A percentile compares a stretch with the other conserved stretches of the same genome.
Evolutionary conservation across 2,329 filamentous ascomycete species (phyloP).

Genomic region (Epichloe scottii): DNA sequence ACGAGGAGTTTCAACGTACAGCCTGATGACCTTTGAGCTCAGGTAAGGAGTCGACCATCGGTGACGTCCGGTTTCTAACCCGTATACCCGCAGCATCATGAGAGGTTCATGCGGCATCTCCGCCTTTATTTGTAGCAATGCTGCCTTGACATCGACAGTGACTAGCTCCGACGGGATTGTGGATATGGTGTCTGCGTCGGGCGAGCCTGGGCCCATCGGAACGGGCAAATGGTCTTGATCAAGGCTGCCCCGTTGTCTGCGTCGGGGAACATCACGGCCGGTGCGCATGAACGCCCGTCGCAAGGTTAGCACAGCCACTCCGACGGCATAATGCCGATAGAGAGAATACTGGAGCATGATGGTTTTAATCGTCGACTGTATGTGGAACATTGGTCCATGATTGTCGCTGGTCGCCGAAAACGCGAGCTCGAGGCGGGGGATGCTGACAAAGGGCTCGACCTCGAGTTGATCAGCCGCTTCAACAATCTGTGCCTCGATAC

Average conservation of each 20-base stretch:
- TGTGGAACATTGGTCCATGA: slow-evolving; percentile 76
- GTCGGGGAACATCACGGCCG: slow-evolving; percentile 26
- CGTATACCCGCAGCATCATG: slow-evolving; percentile 80
- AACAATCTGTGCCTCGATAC: slow-evolving; percentile 81
- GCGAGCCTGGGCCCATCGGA: slow-evolving; percentile 17
- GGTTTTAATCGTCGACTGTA: slow-evolving; percentile 70
- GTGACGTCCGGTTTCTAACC: slow-evolving; percentile 70
- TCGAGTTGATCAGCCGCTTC: slow-evolving; percentile 79
- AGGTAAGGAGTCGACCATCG: slow-evolving; percentile 79
- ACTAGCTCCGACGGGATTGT: slow-evolving; percentile 49
- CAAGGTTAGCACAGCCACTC: slow-evolving; percentile 67
- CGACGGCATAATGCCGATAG: slow-evolving; percentile 82
- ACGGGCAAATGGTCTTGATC: slow-evolving; percentile 19
- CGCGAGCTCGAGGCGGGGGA: slow-evolving; percentile 79
- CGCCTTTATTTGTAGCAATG: slow-evolving; percentile 76
- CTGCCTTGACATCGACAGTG: slow-evolving; percentile 69
- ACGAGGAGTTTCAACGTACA: slow-evolving; percentile 79
- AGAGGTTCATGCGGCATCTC: slow-evolving; percentile 81
- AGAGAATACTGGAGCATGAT: slow-evolving; percentile 82
- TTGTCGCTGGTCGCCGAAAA: slow-evolving; percentile 76
- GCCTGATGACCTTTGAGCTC: slow-evolving; percentile 61
- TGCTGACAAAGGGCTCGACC: slow-evolving; percentile 68
- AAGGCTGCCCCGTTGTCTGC: slow-evolving; percentile 18
- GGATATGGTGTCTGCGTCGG: slow-evolving; percentile 20
- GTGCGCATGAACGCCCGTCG: slow-evolving; percentile 53